Base-by-base conservation (phyloP, 2,329 filamentous ascomycete species). In the Pseudohalonectria lignicola region DNA sequence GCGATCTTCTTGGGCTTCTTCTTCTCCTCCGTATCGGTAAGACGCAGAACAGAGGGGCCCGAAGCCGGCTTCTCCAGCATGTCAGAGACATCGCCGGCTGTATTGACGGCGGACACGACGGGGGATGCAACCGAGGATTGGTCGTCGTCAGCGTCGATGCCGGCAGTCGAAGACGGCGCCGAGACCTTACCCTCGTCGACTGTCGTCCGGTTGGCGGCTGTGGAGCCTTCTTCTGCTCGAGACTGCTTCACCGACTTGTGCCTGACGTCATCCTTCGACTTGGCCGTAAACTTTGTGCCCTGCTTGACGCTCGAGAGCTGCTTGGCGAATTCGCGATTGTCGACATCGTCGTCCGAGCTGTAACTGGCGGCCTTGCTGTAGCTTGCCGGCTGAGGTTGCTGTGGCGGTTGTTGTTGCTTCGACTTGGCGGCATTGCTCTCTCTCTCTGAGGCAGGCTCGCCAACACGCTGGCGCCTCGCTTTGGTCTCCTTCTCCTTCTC, bases 81-180 rank as follows among this genome's bases (percentile, higher is more conserved):
- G 61, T 95, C 90, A 39, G 82, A 82, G 41, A 95, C 76, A 54
- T 84, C 84, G 39, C 73, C 76, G 42, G 74, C 70, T 16, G 7
- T 25, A 41, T 74, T 69, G 12, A 66, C 67, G n/a, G 74, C 65
- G 26, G 50, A 55, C 17, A 71, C 63, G 36, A 74, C 66, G 23
- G 86, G 82, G 10, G 85, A 88, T 41, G 71, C 68, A 12, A 28
- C 29, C 7, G 82, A 69, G 3, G 86, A 87, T 50, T 81, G 66
- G 51, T 94, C 86, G 51, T 93, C 84, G 50, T 92, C 86, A 12
- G 79, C 84, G 53, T 90, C 85, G 21, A 70, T 81, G 37, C 76
- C 83, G 32, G 76, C 75, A 38, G 77, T 80, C 4, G 84, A 88
- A 1, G 83, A 83, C 6, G 74, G 68, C 36, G 74, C 69, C 11